Evolutionary conservation across 2,329 filamentous ascomycete species (phyloP).

Genomic region (Stagonosporopsis cucurbitacearum): DNA sequence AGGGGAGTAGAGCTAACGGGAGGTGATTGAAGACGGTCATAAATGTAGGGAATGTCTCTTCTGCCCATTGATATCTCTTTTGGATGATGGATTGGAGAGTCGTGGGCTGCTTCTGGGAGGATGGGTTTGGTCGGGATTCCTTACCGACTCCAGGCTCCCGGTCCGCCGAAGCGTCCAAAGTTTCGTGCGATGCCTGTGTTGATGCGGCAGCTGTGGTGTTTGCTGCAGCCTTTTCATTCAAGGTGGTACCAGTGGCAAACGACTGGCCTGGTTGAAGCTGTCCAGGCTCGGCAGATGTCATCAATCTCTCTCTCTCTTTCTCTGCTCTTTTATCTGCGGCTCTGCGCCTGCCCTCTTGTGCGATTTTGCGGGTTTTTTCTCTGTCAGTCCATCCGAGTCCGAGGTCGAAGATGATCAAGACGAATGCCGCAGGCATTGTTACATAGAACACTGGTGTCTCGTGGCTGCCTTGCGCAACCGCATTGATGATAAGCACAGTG

Average conservation of each 20-base stretch:
- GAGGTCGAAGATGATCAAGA: conserved; percentile 74
- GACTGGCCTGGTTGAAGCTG: conserved; percentile 11
- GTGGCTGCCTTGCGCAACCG: conserved; percentile 58
- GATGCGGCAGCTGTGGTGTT: conserved; percentile 6
- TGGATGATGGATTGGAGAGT: conserved; percentile 62
- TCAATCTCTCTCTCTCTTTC: not conserved
- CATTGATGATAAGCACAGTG: conserved; percentile 70
- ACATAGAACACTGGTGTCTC: conserved; percentile 70
- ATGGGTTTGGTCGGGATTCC: not conserved
- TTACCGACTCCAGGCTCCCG: not conserved
- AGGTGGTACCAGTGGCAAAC: not conserved
- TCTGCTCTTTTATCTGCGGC: conserved; percentile 42
- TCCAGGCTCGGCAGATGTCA: conserved; percentile 4
- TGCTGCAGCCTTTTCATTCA: conserved; percentile 21
- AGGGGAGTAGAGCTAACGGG: conserved; percentile 72
- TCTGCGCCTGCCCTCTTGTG: conserved; percentile 61
- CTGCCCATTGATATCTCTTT: conserved; percentile 63
- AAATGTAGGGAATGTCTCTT: conserved; percentile 74
- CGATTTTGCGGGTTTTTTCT: conserved; percentile 67
- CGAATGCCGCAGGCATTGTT: conserved; percentile 69
- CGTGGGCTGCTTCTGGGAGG: conserved; percentile 25
- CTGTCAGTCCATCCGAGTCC: conserved; percentile 68
- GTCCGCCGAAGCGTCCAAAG: not conserved
- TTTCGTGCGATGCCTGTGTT: conserved; percentile 13
- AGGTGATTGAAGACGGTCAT: conserved; percentile 70